A percentile compares a stretch with the other conserved stretches of the same genome.
These are phyloP conservation scores for Termitomyces sp. DNA, from an alignment of 768 basidiomycete genomes.

Conservation along the genomic window DNA sequence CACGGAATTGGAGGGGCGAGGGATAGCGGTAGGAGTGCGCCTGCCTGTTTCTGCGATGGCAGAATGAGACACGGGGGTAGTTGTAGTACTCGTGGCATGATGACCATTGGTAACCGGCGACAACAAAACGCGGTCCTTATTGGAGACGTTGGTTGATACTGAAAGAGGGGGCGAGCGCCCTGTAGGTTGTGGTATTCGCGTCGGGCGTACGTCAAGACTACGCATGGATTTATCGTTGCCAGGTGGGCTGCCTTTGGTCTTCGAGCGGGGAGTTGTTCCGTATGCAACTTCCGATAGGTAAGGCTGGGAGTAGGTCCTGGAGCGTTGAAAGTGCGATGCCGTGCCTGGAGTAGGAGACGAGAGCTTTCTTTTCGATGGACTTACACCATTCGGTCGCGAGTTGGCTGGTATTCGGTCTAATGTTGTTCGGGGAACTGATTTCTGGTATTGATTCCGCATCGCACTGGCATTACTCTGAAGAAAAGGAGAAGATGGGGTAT, in stretches of 20 bases:
- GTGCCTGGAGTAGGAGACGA: conserved; percentile 14
- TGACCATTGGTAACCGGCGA: conserved; percentile 13
- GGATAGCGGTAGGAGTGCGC: conserved; percentile 1
- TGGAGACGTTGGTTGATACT: conserved; percentile 14
- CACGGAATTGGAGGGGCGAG: not conserved
- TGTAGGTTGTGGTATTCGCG: conserved; percentile 43
- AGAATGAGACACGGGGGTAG: conserved; percentile 5
- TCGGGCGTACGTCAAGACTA: conserved; percentile 38
- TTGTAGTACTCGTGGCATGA: conserved; percentile 10
- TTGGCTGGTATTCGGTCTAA: conserved; percentile 16
- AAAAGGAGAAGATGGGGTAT: conserved; percentile 13
- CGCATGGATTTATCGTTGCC: conserved; percentile 39
- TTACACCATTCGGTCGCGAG: conserved; percentile 24
- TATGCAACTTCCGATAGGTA: conserved; percentile 35
- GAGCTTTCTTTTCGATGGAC: conserved; percentile 24
- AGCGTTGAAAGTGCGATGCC: conserved; percentile 34
- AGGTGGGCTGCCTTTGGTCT: conserved; percentile 21
- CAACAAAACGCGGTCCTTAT: conserved; percentile 10
- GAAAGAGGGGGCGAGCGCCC: conserved; percentile 24
- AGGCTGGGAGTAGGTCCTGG: conserved; percentile 65
- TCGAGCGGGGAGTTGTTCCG: conserved; percentile 23
- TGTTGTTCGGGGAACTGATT: conserved; percentile 8
- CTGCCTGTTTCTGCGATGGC: not conserved
- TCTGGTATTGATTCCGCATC: conserved; percentile 10
- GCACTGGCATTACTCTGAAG: conserved; percentile 18